These are phyloP conservation scores for Gorgonomyces haynaldii DNA, from an alignment of 192 early-diverging fungal genomes.

Conservation along the genomic window DNA sequence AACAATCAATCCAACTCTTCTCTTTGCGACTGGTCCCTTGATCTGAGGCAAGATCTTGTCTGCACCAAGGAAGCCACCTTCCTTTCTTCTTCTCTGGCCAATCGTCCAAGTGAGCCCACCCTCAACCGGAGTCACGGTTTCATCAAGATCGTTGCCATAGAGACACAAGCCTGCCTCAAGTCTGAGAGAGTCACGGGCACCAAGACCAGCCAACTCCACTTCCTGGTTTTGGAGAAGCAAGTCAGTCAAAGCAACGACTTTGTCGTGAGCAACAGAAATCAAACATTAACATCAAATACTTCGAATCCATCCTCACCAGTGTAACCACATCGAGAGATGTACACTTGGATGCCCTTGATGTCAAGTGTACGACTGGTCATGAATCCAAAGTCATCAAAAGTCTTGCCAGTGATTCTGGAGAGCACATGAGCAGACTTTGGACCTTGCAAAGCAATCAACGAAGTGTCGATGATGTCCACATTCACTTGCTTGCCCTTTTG, in stretches of 20 bases:
- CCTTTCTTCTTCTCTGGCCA: conserved; percentile 71
- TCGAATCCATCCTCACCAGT: conserved; percentile 99
- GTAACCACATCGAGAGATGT: conserved; percentile 93
- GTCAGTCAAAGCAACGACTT: conserved; percentile 57
- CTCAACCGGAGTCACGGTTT: conserved; percentile 84
- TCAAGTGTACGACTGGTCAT: conserved; percentile 71
- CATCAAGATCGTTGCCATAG: conserved; percentile 93
- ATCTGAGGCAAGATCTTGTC: conserved; percentile 77
- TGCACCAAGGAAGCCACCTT: conserved; percentile 88
- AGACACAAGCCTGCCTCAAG: conserved; percentile 95
- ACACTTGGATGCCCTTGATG: conserved; percentile 65
- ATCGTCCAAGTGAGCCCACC: conserved; percentile 92
- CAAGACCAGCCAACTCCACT: conserved; percentile 88
- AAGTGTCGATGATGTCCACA: conserved; percentile 69
- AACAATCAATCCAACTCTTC: conserved; percentile 81
- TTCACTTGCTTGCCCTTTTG: conserved; percentile 83
- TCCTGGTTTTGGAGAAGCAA: conserved; percentile 53
- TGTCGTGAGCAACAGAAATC: conserved; percentile 74
- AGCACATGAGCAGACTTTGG: conserved; percentile 69
- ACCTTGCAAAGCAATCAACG: conserved; percentile 82
- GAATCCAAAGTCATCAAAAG: conserved; percentile 69
- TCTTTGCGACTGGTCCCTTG: conserved; percentile 56
- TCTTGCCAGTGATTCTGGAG: conserved; percentile 38
- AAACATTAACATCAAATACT: conserved; percentile 27
- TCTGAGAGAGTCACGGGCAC: conserved; percentile 86